Conservation (phyloP, 2,329 filamentous ascomycete genomes). For the Claviceps sp. region DNA sequence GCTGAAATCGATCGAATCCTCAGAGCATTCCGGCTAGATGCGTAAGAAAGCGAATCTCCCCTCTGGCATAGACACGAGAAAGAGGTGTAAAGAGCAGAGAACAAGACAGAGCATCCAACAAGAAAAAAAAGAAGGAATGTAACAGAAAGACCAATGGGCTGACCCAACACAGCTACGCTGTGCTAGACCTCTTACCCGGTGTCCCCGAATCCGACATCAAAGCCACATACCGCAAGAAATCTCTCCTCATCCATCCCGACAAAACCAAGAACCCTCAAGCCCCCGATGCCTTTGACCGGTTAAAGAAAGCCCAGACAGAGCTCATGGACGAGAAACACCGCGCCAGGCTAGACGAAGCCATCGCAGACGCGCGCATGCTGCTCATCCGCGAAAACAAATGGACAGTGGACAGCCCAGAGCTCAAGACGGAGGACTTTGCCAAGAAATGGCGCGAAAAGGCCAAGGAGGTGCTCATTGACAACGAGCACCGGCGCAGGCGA, state of each 20-base stretch:
- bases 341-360: conserved; percentile 77
- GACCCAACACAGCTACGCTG: conserved; percentile 54
- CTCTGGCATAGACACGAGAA: background rate
- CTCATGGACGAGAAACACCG: conserved; percentile 93
- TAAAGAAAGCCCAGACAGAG: conserved; percentile 86
- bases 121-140: accelerated
- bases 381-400: conserved; percentile 91
- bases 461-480: conserved; percentile 80
- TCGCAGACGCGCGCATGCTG: conserved; percentile 89
- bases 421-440: conserved; percentile 72
- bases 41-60: conserved; percentile 21
- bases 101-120: background rate
- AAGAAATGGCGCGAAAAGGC: conserved; percentile 83
- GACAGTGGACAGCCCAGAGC: conserved; percentile 76
- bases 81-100: background rate
- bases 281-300: conserved; percentile 88
- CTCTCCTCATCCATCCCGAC: conserved; percentile 96
- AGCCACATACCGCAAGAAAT: conserved; percentile 85
- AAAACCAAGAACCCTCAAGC: conserved; percentile 86
- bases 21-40: conserved; percentile 66
- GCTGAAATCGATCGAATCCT: conserved; percentile 91
- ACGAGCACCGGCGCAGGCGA: conserved; percentile 69
- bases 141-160: background rate
- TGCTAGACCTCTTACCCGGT: conserved; percentile 89
- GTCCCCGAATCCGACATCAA: conserved; percentile 96